Evolutionary conservation across 2,329 filamentous ascomycete species (phyloP), one percentile per base, ranked within the genome.

Genomic region (Arthroderma sp.): DNA sequence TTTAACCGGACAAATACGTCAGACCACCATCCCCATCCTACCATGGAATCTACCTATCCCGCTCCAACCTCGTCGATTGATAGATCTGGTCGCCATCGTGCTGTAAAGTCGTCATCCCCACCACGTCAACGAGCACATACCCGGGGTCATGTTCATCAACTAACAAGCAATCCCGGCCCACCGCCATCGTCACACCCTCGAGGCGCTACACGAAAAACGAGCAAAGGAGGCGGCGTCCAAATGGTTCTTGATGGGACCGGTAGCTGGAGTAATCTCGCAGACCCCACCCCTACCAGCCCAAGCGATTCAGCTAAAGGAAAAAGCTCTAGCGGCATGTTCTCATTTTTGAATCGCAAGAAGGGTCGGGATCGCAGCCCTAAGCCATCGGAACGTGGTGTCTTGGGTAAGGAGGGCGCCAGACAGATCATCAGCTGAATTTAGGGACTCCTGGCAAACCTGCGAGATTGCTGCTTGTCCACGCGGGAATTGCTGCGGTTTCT

Each of bases 401-500:
- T 98, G 47, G 91, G 91, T 46, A 96, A 96, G 60, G 88, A 96
- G 62, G 91, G 91, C 10, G 88, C 91, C 7, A 75, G 91, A 60
- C 81, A 86, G 51, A 76, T 89, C 46, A 82, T 89, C 58, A 80
- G 77, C 38, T 50, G 45, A 50, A 40, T 39, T 22, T 22, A 22
- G 15, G 15, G 32, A 22, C 15, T 22, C 2, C 15, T 22, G 15
- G 15, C 15, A 22, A 22, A 22, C 15, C 15, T 22, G 15, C 15
- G 15, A 22, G 15, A 22, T 22, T 22, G 15, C 15, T 22, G 15
- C 15, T 22, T 22, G 15, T 22, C 15, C 15, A 22, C 15, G 15
- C 15, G 15, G 15, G 15, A 22, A 22, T 3, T 22, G 15, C 15
- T 22, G 15, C 15, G 3, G 15, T 22, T 22, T 22, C 15, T 22